Conservation (phyloP, 352 stramenopile genomes). For the Phytophthora pluvialis region DNA sequence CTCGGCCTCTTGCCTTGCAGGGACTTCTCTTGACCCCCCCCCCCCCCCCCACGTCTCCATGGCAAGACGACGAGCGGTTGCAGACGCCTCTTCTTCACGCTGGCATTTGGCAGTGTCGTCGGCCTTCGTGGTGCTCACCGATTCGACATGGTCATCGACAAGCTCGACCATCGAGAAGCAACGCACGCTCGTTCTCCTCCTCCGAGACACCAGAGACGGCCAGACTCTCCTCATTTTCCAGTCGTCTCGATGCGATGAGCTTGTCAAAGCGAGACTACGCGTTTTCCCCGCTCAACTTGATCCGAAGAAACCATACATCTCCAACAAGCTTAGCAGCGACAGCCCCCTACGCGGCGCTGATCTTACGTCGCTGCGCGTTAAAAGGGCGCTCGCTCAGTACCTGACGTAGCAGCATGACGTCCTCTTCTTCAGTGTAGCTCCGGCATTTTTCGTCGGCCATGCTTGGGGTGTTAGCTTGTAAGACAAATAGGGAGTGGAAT, state of each 20-base stretch:
- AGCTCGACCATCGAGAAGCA: too few species aligned
- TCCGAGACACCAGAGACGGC: too few species aligned
- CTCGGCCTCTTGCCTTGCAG: not conserved
- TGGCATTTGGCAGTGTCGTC: constrained; percentile 5
- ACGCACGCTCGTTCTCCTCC: too few species aligned
- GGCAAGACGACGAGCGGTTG: not conserved
- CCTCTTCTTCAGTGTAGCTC: constrained; percentile 7
- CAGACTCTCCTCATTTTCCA: too few species aligned
- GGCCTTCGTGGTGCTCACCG: too few species aligned
- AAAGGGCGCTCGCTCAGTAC: constrained; percentile 4
- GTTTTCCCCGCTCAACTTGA: not conserved
- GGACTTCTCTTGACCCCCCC: not conserved
- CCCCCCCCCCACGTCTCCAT: constrained; percentile 10
- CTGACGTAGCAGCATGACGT: constrained; percentile 1
- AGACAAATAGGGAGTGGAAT: too few species aligned
- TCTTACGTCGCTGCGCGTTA: not conserved
- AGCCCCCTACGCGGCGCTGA: not conserved
- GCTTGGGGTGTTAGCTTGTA: not conserved
- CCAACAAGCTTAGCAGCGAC: not conserved
- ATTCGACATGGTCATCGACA: too few species aligned
- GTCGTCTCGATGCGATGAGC: too few species aligned
- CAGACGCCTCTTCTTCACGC: constrained; percentile 12
- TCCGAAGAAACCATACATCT: not conserved
- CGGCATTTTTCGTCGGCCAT: constrained; percentile 2
- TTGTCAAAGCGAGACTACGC: not conserved